Base-by-base conservation (phyloP, 371 early-diverging fungal species). In the Lichtheimia hyalospora region DNA sequence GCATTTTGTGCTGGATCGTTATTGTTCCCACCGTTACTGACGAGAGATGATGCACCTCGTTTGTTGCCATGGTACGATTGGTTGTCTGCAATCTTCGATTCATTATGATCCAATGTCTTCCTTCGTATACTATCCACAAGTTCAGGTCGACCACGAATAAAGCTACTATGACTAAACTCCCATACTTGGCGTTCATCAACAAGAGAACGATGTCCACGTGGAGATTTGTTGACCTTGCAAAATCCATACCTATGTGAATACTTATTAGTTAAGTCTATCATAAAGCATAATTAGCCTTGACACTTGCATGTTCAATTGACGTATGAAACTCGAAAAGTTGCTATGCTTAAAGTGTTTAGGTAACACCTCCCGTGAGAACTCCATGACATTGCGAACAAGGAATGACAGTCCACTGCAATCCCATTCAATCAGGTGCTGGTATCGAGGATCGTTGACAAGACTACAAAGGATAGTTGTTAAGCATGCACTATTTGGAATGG, bases 131-230 rank as follows among this genome's bases (percentile, higher is more conserved):
- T 85, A 61, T 90, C 90, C 21, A 91, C 70, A 54, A 91, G 72
- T 57, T 91, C 90, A 5, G 87, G 85, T 3, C 85, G 81, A 56
- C 82, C 89, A 48, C 88, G 82, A 43, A 88, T 60, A 58, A 93
- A 93, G 63, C 87, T 87, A 56, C 88, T 77, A 62, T 93, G 92
- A 49, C 87, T 88, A 66, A 93, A 93, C 73, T 92, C 92, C 93
- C 93, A 93, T 68, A 90, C 82, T 68, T 91, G 91, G 67, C 88
- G 87, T 63, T 89, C 91, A 34, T 34, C 34, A 3, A 86, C 87
- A 57, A 82, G 63, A 10, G 86, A 87, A 46, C 89, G 83, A 60
- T 87, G 85, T 0, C 92, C 92, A 39, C 92, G 83, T 24, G 90
- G 89, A 55, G 87, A 79, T 71, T 89, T 78, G 81, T 86, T 92